Base-by-base conservation (phyloP, 805 yeast species). In the Yarrowia sp. region DNA sequence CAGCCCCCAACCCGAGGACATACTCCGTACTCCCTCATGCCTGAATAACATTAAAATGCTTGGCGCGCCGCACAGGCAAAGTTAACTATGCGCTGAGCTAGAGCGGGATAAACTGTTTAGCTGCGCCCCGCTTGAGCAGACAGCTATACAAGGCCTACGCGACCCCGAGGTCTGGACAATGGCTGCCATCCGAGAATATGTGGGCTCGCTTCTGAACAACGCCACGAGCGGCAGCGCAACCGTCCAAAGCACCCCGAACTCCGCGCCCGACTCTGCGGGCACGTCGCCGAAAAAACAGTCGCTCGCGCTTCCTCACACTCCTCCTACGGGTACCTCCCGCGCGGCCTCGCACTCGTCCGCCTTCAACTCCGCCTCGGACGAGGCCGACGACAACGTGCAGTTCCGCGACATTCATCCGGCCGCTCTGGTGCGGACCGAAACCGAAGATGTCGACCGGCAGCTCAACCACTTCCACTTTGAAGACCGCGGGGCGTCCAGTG, bases 101-200 rank as follows among this genome's bases (percentile, higher is more conserved):
- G 55, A n/a, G 38, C 4, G 10, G 38, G 21, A 47, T 47, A 47
- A 47, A 47, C 55, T 21, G 55, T 21, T 3, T 31, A 32, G 55
- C 55, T 47, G 55, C 55, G 55, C 55, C 55, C 55, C 55, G 55
- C 55, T 31, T 14, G 19, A 21, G n/a, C n/a, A n/a, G n/a, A 29
- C 25, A 31, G 36, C 16, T 21, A 31, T 47, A 47, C 55, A 31
- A 29, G 55, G 10, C 27, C 18, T 2, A 14, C 27, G 29, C 31
- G 55, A 32, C 55, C 55, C 38, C 21, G 31, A 47, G 58, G 58
- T 35, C 31, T 51, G 58, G 58, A 51, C 58, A 33, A 51, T 51
- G 58, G 58, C 58, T 16, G 58, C 58, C 10, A 51, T 51, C 2
- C 12, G 58, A 51, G 58, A 51, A 24, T 51, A 51, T 51, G 58